phyloP scores from a whole-genome alignment of 331 rosid genomes.

The Prunus yedoensis region DNA sequence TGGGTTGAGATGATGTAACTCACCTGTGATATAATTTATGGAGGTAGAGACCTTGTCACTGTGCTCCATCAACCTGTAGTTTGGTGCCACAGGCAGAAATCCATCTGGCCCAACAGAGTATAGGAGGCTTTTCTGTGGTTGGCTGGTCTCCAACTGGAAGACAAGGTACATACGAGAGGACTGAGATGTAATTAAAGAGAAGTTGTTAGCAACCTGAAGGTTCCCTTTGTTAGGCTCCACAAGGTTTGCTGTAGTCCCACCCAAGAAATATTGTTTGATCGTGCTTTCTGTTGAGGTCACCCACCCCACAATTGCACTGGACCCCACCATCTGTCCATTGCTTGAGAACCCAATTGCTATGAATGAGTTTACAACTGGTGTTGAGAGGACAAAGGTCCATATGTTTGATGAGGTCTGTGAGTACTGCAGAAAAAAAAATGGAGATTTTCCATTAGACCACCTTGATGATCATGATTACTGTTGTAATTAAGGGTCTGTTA shows the following conservation, averaged over 20 bases:
- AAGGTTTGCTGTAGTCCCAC: conserved; percentile 47
- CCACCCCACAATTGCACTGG: conserved; percentile 89
- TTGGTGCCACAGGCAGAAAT: conserved; percentile 47
- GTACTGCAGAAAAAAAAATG: conserved; percentile 46
- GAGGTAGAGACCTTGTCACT: conserved; percentile 41
- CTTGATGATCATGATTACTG: background rate
- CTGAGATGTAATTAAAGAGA: conserved; percentile 50
- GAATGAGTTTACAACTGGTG: conserved; percentile 48
- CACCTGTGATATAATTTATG: conserved; percentile 59
- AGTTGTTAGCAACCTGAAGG: conserved; percentile 39
- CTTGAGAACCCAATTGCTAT: conserved; percentile 72
- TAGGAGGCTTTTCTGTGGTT: conserved; percentile 40
- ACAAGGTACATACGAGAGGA: conserved; percentile 46
- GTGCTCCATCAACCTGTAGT: conserved; percentile 45
- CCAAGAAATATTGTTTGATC: conserved; percentile 52
- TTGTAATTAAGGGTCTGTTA: background rate
- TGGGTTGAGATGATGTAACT: background rate
- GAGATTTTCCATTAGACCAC: background rate
- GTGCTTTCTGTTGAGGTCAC: conserved; percentile 34
- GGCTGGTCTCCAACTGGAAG: conserved; percentile 49
- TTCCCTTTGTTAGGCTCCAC: conserved; percentile 55
- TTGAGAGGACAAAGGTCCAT: conserved; percentile 77
- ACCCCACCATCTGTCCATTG: conserved; percentile 60
- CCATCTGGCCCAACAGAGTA: conserved; percentile 56
- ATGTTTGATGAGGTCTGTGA: conserved; percentile 33